phyloP scores from a whole-genome alignment of 1,139 yeast genomes.

The Arxiozyma slooffiae region DNA sequence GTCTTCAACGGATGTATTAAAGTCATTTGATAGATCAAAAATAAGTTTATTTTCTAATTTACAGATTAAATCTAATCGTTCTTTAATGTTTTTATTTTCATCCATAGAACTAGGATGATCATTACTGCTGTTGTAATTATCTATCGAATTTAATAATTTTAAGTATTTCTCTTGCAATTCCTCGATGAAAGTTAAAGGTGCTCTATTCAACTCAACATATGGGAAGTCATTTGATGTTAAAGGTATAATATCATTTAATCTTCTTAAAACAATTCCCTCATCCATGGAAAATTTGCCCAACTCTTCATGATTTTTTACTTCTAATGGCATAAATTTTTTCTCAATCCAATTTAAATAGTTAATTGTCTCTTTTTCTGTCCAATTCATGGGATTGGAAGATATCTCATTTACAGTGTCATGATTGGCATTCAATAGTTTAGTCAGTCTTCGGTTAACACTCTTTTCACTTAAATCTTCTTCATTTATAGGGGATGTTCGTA shows the following conservation, averaged over 20 bases:
- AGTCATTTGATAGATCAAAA: conserved; percentile 11
- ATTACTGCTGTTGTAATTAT: neutral
- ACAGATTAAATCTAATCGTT: conserved; percentile 8
- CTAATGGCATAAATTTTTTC: conserved; percentile 15
- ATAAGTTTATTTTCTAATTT: conserved; percentile 13
- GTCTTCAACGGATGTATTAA: conserved; percentile 13
- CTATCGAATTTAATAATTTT: conserved; percentile 1
- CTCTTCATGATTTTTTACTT: conserved; percentile 5
- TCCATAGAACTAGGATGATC: neutral
- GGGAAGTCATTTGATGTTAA: conserved; percentile 7
- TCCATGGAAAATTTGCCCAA: conserved; percentile 16
- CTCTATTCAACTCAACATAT: neutral
- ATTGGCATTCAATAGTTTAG: conserved; percentile 8
- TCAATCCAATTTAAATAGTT: conserved; percentile 27
- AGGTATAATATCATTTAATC: conserved; percentile 24
- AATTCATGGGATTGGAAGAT: conserved; percentile 6
- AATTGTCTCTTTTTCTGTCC: conserved; percentile 17
- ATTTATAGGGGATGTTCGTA: conserved; percentile 3
- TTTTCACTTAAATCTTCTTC: conserved; percentile 7
- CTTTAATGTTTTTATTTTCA: conserved; percentile 1
- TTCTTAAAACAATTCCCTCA: conserved; percentile 25
- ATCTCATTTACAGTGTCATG: conserved; percentile 3
- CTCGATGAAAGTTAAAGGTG: conserved; percentile 12
- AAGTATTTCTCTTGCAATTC: conserved; percentile 21
- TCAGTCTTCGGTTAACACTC: conserved; percentile 9